Percentiles rank a stretch among this genome's conserved stretches.
Conservation (phyloP, 176 grass and related monocot species). For the Pontederia crassipes region DNA sequence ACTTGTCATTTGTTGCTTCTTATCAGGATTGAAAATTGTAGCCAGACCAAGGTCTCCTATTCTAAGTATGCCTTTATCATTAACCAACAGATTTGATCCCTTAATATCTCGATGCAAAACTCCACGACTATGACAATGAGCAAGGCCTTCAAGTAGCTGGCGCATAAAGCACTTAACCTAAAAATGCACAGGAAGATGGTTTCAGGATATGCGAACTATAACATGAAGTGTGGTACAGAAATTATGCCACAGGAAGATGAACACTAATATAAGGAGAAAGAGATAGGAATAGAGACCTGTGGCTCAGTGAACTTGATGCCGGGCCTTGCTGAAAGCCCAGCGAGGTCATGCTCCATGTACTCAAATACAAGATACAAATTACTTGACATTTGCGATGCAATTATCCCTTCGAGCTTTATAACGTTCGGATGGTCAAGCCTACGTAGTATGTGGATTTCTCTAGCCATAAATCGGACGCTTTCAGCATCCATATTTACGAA, state of each 20-base stretch:
- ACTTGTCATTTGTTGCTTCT: constrained; percentile 57
- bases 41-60: constrained; percentile 88
- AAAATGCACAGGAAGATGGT: constrained; percentile 12
- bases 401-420: constrained; percentile 83
- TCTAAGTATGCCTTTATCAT: constrained; percentile 50
- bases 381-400: constrained; percentile 46
- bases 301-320: constrained; percentile 70
- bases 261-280: too few relatives aligned
- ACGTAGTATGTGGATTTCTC: constrained; percentile 73
- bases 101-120: constrained; percentile 87
- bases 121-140: constrained; percentile 64
- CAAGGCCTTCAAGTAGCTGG: constrained; percentile 67
- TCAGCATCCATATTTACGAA: constrained; percentile 83
- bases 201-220: constrained; percentile 2
- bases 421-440: constrained; percentile 76
- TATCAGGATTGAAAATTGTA: constrained; percentile 49
- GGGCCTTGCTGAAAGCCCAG: constrained; percentile 59
- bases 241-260: not conserved
- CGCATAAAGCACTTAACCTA: constrained; percentile 70
- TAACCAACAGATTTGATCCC: constrained; percentile 70
- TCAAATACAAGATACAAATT: constrained; percentile 78
- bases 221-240: not conserved
- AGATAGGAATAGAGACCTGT: constrained; percentile 26
- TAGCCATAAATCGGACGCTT: constrained; percentile 88
- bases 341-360: constrained; percentile 91